Evolutionary conservation across 495 filamentous ascomycete genomes (phyloP), one percentile per base, ranked within the genome.

Genomic region (Neurospora sp.): DNA sequence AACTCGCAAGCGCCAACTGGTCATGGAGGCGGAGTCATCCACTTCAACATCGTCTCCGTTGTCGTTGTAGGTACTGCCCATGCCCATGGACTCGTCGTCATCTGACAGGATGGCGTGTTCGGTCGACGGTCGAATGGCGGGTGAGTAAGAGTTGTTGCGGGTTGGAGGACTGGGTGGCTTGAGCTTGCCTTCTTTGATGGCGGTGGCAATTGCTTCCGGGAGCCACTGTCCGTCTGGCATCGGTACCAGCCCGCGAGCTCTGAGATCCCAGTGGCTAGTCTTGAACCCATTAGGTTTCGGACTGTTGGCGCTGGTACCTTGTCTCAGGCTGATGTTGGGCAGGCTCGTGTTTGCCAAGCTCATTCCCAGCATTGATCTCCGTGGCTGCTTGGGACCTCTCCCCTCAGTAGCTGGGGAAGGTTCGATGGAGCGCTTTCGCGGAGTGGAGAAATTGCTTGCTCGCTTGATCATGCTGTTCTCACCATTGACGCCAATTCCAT

Each of bases 141-240:
- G 53, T 6, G 53, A 65, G 53, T 65, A 65, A 65, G 53, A 65
- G 22, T 65, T 3, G 6, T 65, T 35, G 53, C 53, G 27, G 11
- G 22, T 65, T 27, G 53, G 53, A 35, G 53, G 53, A 65, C 53
- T 65, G 14, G 53, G 53, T 37, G 53, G 53, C 6, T 65, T 65
- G 14, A 65, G 76, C 46, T 78, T 79, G 27, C 77, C 76, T 71
- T 76, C 77, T 46, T 79, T 61, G 72, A 80, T 77, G 20, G 79
- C 71, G 10, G 77, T 39, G 18, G 81, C 83, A 39, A 85, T 70
- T 3, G 83, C 77, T 73, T 85, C 84, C 2, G 82, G 82, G 11
- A 84, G 59, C 75, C 82, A 85, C 38, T 81, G 71, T 4, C 82
- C 82, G 69, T 85, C 80, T 4, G 83, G 78, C 80, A 82, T 82